Conservation (phyloP, 2,329 filamentous ascomycete species). For the Cordyceps militaris region DNA sequence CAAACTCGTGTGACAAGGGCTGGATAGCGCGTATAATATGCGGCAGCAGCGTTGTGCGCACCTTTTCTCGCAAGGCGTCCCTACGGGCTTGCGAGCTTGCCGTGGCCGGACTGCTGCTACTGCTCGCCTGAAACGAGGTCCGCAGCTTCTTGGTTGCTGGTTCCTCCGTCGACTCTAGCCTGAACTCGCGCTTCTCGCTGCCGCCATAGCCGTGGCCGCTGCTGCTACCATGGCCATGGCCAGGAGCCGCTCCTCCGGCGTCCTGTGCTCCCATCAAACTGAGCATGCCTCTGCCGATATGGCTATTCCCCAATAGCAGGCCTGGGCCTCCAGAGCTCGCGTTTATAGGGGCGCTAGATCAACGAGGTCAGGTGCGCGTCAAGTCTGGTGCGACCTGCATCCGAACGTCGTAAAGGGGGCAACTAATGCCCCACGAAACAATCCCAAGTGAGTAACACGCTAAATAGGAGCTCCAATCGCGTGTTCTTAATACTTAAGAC, state of each 20-base stretch:
- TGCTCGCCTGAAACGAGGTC: background rate
- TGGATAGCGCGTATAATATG: slow-evolving; percentile 23
- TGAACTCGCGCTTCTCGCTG: background rate
- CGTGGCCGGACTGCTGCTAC: background rate
- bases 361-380: background rate
- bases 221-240: background rate
- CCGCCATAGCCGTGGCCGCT: no score
- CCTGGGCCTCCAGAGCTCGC: background rate
- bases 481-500: background rate
- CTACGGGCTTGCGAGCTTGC: slow-evolving; percentile 1
- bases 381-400: background rate
- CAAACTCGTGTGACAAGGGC: slow-evolving; percentile 20
- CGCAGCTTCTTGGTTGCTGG: background rate
- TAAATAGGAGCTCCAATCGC: background rate
- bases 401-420: no score
- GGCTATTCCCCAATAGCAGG: background rate
- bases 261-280: background rate
- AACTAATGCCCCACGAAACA: background rate
- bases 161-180: background rate
- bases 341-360: background rate
- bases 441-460: background rate
- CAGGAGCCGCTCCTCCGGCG: background rate
- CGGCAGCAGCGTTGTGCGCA: slow-evolving; percentile 27
- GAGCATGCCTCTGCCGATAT: background rate
- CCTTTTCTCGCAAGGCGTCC: slow-evolving; percentile 19